These are phyloP conservation scores for Austropuccinia psidii DNA, from an alignment of 1,284 basidiomycete genomes.

Conservation along the genomic window DNA sequence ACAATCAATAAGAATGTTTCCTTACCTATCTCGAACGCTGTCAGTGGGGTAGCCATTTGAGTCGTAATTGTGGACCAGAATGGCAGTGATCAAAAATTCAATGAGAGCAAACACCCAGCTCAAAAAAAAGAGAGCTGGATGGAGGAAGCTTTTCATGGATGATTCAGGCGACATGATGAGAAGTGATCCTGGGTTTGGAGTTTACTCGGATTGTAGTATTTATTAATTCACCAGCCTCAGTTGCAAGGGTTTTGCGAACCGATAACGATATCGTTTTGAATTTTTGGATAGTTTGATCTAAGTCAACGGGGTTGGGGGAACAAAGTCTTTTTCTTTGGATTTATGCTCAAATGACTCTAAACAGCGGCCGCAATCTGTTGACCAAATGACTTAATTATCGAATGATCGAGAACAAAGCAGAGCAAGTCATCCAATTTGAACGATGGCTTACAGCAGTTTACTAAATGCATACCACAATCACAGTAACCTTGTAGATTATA, in stretches of 20 bases:
- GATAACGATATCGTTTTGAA: not conserved
- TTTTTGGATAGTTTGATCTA: not conserved
- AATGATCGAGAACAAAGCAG: not conserved
- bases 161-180: not conserved
- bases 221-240: not conserved
- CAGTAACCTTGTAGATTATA: not conserved
- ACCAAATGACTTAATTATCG: no score
- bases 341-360: no score
- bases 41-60: slow-evolving; percentile 8
- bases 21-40: slow-evolving; percentile 29
- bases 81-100: slow-evolving; percentile 33
- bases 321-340: no score
- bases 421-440: not conserved
- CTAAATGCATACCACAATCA: not conserved
- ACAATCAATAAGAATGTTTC: not conserved
- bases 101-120: slow-evolving; percentile 10
- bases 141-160: not conserved
- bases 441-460: not conserved
- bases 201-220: not conserved
- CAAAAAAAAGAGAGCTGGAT: not conserved
- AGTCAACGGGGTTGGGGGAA: no score
- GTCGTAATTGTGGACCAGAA: slow-evolving; percentile 27
- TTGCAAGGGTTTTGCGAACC: not conserved
- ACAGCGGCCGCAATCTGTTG: no score
- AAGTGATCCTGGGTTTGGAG: not conserved